Conservation (phyloP, 352 stramenopile species). For the Globisporangium cylindrosporum region DNA sequence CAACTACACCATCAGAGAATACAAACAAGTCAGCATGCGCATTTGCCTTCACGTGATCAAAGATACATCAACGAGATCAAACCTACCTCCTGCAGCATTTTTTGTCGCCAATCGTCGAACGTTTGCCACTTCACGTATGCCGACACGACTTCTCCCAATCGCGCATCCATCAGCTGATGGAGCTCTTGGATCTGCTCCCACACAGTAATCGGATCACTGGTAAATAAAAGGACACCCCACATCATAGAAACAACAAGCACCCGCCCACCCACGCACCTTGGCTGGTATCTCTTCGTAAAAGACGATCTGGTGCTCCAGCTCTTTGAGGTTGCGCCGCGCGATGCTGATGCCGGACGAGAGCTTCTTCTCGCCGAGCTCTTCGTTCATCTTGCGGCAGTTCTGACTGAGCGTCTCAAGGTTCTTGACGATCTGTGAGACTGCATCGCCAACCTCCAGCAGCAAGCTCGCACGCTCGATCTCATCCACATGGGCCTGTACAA, state of each 20-base stretch:
- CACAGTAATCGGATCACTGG: neutral
- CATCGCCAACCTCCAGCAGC: slow-evolving; percentile 68
- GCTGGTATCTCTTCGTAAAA: slow-evolving; percentile 77
- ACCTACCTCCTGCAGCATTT: slow-evolving; percentile 73
- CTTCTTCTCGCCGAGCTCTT: slow-evolving; percentile 81
- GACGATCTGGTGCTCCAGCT: slow-evolving; percentile 77
- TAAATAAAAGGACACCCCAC: neutral
- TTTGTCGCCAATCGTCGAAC: slow-evolving; percentile 82
- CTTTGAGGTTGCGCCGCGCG: slow-evolving; percentile 73
- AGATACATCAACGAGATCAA: neutral
- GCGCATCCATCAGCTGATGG: slow-evolving; percentile 44
- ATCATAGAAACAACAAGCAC: neutral
- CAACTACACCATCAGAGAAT: slow-evolving; percentile 29
- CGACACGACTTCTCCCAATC: slow-evolving; percentile 48
- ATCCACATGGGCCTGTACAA: slow-evolving; percentile 76
- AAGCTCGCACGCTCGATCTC: slow-evolving; percentile 79
- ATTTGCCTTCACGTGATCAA: neutral
- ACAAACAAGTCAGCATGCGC: neutral
- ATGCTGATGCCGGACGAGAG: slow-evolving; percentile 77
- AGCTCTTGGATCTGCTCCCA: slow-evolving; percentile 33
- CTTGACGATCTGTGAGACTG: slow-evolving; percentile 56
- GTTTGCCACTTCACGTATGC: slow-evolving; percentile 69
- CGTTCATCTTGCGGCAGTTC: slow-evolving; percentile 78
- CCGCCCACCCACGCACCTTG: slow-evolving; percentile 31
- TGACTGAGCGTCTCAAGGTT: slow-evolving; percentile 54